Base-by-base conservation (phyloP, 257 asterid genomes). In the Misopates orontium region DNA sequence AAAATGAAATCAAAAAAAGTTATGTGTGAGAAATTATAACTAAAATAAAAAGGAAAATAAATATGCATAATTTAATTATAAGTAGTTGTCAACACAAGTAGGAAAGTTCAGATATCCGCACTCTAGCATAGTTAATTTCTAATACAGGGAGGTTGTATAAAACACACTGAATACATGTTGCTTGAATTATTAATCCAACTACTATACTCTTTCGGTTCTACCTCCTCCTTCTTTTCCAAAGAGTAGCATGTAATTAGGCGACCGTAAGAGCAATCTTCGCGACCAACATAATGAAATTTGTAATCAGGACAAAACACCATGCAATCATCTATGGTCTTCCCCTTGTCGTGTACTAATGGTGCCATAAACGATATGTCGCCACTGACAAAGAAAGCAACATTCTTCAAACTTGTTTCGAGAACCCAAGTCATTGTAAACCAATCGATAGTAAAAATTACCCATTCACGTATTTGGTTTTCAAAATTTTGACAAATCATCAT, bases 391-490 rank as follows among this genome's bases (percentile, higher is more conserved):
- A 50, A 28, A 1, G 59, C 49, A 8, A 10, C 19, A 16, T 22
- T 31, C 69, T 31, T 50, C 60, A 64, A 50, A 40, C 36, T 17
- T 53, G 39, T 51, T n/a, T 31, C 69, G 17, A 20, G 2, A 32
- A 18, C 49, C 69, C 69, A 64, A 20, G 17, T 19, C 50, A 13
- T 49, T 23, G 1, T 2, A 16, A 60, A 48, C 69, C 49, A 31
- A 36, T 64, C 69, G 12, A 50, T 31, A 19, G 21, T 28, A 47
- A 64, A 64, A 12, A 64, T 19, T 13, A 8, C 15, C 69, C 59
- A 63, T 19, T 2, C 0, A 18, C 40, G 17, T 5, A 2, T 15
- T 18, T n/a, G 3, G 15, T 10, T 13, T 25, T 15, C 49, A 5
- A 4, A 0, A 4, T 6, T 15, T 16, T 8, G 1, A 4, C 20